Percentiles rank a stretch among this genome's conserved stretches.
Evolutionary conservation across 306 rosid genomes (phyloP).

Genomic region (Pyrus communis): DNA sequence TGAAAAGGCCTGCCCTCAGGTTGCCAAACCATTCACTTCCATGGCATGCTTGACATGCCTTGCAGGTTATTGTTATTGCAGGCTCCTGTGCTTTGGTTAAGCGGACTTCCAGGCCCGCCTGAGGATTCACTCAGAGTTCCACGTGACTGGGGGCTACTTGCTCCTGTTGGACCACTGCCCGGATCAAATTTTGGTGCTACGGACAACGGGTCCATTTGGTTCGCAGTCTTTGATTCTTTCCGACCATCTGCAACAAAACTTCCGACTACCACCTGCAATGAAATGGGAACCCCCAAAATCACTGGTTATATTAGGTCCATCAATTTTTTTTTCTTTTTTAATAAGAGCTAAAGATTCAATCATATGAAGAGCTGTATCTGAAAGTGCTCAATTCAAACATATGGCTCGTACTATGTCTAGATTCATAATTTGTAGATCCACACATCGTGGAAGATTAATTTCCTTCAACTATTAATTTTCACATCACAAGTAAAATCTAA

Average conservation of each 20-base stretch:
- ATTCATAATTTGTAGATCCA: neutral
- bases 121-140: conserved; percentile 42
- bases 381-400: neutral
- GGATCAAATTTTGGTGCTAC: conserved; percentile 17
- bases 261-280: conserved; percentile 51
- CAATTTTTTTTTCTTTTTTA: neutral
- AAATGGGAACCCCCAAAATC: neutral
- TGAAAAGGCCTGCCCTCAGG: neutral
- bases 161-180: conserved; percentile 29
- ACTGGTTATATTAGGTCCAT: neutral
- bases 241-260: conserved; percentile 43
- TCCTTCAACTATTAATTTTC: neutral
- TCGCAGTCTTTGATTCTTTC: conserved; percentile 32
- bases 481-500: neutral
- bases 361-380: neutral
- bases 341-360: neutral
- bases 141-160: conserved; percentile 29
- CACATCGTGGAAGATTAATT: neutral
- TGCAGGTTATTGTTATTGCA: conserved; percentile 46
- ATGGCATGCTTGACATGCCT: conserved; percentile 43
- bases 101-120: conserved; percentile 41
- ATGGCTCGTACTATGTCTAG: neutral
- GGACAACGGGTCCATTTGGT: conserved; percentile 13
- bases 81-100: conserved; percentile 31
- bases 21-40: conserved; percentile 39